Conservation (phyloP, 345 rosid species). For the Aquilaria sinensis region DNA sequence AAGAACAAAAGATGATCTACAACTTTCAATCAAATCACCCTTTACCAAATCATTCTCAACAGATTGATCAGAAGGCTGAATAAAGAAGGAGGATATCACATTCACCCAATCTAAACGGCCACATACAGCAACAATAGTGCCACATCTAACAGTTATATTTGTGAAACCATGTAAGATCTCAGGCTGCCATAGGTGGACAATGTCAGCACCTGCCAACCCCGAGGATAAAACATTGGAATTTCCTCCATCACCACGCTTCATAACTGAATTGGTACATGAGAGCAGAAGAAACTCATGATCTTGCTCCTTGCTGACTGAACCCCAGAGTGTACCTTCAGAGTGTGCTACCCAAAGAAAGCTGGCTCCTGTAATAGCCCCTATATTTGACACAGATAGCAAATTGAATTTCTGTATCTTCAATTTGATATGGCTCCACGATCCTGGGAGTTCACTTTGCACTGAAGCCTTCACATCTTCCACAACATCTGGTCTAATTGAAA, state of each 20-base stretch:
- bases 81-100: slow-evolving; percentile 62
- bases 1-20: slow-evolving; percentile 54
- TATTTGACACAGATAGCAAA: slow-evolving; percentile 59
- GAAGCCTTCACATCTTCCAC: slow-evolving; percentile 40
- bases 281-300: slow-evolving; percentile 61
- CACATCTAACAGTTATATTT: slow-evolving; percentile 60
- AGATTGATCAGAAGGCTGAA: slow-evolving; percentile 31
- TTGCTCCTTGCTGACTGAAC: slow-evolving; percentile 54
- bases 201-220: slow-evolving; percentile 77
- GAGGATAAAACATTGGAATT: slow-evolving; percentile 90
- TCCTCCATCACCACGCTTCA: slow-evolving; percentile 94
- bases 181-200: slow-evolving; percentile 62
- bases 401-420: slow-evolving; percentile 53
- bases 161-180: slow-evolving; percentile 33
- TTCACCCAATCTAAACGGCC: slow-evolving; percentile 96
- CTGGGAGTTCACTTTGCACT: slow-evolving; percentile 81
- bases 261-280: slow-evolving; percentile 72
- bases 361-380: slow-evolving; percentile 62
- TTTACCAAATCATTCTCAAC: slow-evolving; percentile 27
- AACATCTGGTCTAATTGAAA: slow-evolving; percentile 55
- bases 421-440: slow-evolving; percentile 69
- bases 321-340: slow-evolving; percentile 73
- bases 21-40: slow-evolving; percentile 27
- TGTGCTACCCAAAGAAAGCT: slow-evolving; percentile 75
- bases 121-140: slow-evolving; percentile 79